phyloP scores from a whole-genome alignment of 148 eudicot species.

The Agrostemma githago region DNA sequence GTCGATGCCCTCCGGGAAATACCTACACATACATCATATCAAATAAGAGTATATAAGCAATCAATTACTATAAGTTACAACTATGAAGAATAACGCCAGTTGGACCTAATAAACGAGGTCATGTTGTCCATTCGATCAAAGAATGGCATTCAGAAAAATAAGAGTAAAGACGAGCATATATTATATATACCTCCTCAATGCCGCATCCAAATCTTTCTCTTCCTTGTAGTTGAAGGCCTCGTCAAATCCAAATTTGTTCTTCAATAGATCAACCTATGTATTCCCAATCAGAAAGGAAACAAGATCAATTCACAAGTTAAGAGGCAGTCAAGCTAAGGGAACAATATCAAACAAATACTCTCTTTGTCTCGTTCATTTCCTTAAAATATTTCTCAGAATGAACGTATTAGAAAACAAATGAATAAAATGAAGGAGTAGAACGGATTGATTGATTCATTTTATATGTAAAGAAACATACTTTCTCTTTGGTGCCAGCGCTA shows the following conservation, averaged over 20 bases:
- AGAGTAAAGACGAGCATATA: too few species aligned
- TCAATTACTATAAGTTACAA: background rate
- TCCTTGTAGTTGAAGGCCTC: constrained; percentile 61
- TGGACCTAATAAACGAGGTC: background rate
- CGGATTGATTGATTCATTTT: too few species aligned
- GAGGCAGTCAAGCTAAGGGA: background rate
- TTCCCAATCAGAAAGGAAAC: background rate
- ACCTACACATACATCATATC: constrained; percentile 27
- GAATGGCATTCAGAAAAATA: background rate
- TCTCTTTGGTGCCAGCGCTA: constrained; percentile 52
- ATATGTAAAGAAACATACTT: constrained; percentile 30
- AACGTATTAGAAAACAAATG: too few species aligned
- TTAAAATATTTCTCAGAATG: too few species aligned
- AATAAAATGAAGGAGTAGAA: too few species aligned
- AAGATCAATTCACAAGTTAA: background rate
- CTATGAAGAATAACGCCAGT: background rate
- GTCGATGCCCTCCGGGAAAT: constrained; percentile 52
- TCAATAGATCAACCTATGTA: constrained; percentile 44
- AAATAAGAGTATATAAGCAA: background rate
- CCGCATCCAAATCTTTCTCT: constrained; percentile 50
- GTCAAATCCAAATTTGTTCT: constrained; percentile 49
- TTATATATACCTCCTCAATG: constrained; percentile 36
- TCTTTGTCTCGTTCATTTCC: background rate
- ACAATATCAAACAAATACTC: background rate
- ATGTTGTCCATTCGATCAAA: too few species aligned